Base-by-base conservation (phyloP, 1,139 yeast species). In the Blastobotrys capitulatus region DNA sequence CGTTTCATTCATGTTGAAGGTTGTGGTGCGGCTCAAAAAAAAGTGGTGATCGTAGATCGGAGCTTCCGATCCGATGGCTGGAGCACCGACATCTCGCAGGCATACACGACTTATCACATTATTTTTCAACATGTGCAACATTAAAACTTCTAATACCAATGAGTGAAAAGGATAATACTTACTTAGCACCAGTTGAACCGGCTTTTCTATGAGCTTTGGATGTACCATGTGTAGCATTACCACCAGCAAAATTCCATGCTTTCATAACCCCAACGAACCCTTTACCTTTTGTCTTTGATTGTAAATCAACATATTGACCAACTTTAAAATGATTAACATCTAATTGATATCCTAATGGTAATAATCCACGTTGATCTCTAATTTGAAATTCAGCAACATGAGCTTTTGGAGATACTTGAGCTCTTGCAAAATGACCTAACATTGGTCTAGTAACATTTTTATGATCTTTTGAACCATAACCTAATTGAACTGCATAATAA, bases 241-340 rank as follows among this genome's bases (percentile, higher is more conserved):
- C 80, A 75, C 98, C 98, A 48, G 74, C 74, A 71, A 92, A 92
- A n/a, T 88, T 86, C 75, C 86, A 86, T 71, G 96, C 82, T 68
- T 92, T 92, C 96, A 92, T 92, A 19, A 92, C 98, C 80, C 99
- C 99, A 19, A 92, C 89, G 67, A 88, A 88, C 15, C 99, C 99
- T 70, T 94, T 92, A 71, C 98, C 99, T 68, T 89, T 92, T 44
- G 94, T 76, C 19, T 78, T 75, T 13, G 90, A 85, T 62, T 82
- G 77, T 47, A 87, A 73, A 64, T 92, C 98, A 26, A 92, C 92
- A 54, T 73, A 77, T 66, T 88, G 95, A 25, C 97, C 98, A 18
- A 74, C 76, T 50, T 80, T 77, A 66, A 92, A 90, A 67, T 84
- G 92, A 61, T 87, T 89, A 1, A 97, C 96, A 52, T 73, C 78